A percentile compares a stretch with the other conserved stretches of the same genome.
Conservation (phyloP, 768 basidiomycete genomes). For the Tylopilus cervinicoccineus region DNA sequence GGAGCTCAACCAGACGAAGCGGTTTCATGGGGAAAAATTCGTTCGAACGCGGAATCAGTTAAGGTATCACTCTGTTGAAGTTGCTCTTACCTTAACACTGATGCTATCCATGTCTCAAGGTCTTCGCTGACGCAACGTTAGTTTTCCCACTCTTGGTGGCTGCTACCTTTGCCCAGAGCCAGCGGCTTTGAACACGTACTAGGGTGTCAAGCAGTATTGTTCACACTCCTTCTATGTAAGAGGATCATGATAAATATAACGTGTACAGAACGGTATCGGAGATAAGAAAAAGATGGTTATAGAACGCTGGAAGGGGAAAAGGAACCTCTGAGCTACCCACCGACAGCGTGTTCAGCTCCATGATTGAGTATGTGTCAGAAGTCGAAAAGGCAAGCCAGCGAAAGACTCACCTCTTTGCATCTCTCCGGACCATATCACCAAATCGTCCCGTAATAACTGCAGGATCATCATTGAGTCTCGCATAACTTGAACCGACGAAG, state of each 20-base stretch:
- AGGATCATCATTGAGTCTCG: constrained; percentile 80
- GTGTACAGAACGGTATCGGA: constrained; percentile 4
- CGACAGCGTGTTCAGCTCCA: constrained; percentile 23
- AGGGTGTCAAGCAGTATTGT: neutral
- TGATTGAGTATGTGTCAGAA: constrained; percentile 11
- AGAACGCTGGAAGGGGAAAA: neutral
- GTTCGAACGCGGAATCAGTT: constrained; percentile 75
- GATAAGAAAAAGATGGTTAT: neutral
- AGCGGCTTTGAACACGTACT: neutral
- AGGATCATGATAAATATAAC: constrained; percentile 13
- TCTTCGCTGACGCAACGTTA: constrained; percentile 94
- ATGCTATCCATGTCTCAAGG: constrained; percentile 32
- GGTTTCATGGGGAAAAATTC: constrained; percentile 97
- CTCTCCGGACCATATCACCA: constrained; percentile 82
- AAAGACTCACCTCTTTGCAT: constrained; percentile 43
- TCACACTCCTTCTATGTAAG: neutral
- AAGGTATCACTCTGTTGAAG: constrained; percentile 47
- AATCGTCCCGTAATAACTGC: constrained; percentile 79
- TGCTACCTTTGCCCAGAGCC: constrained; percentile 76
- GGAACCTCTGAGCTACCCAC: constrained; percentile 7
- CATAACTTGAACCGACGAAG: constrained; percentile 40
- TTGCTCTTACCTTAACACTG: constrained; percentile 1
- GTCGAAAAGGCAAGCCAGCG: constrained; percentile 1
- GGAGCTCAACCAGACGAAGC: constrained; percentile 97
- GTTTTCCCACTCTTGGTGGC: constrained; percentile 95